These are phyloP conservation scores for Alternaria incomplexa DNA, from an alignment of 2,329 filamentous ascomycete genomes.

Conservation along the genomic window DNA sequence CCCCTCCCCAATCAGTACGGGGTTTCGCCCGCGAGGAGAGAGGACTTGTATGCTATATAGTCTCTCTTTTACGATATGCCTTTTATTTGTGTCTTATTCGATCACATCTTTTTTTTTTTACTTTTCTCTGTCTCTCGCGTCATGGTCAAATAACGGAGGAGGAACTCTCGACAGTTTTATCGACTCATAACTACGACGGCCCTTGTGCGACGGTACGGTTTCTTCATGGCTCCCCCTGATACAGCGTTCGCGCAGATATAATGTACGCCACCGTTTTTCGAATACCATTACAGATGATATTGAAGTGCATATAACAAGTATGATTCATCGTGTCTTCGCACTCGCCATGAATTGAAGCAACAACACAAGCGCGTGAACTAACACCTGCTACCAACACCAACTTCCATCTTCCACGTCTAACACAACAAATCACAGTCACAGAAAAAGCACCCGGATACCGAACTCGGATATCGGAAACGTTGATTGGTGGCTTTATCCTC, in stretches of 20 bases:
- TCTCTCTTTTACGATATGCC: conserved; percentile 5
- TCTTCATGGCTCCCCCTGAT: not conserved
- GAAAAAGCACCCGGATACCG: not conserved
- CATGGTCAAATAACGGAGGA: not conserved
- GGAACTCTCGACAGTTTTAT: not conserved
- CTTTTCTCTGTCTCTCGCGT: not conserved
- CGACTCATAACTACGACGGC: not conserved
- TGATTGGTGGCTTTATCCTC: not conserved
- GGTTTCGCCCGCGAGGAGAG: conserved; percentile 4
- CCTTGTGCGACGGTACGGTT: not conserved
- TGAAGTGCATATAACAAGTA: not conserved
- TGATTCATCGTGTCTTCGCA: not conserved
- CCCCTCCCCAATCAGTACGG: not conserved
- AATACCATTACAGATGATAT: not conserved
- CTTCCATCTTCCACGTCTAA: accelerated
- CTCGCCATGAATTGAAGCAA: not conserved
- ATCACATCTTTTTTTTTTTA: not conserved
- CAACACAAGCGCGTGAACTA: no score
- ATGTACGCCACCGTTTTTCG: not conserved
- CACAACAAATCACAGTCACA: not conserved
- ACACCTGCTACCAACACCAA: not conserved
- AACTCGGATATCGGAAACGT: not conserved
- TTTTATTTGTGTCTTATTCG: not conserved
- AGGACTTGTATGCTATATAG: conserved; percentile 7
- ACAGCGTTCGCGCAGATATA: not conserved